Percentiles rank a stretch among this genome's conserved stretches.
Evolutionary conservation across 495 filamentous ascomycete species (phyloP).

Genomic region (Neurospora cerealis): DNA sequence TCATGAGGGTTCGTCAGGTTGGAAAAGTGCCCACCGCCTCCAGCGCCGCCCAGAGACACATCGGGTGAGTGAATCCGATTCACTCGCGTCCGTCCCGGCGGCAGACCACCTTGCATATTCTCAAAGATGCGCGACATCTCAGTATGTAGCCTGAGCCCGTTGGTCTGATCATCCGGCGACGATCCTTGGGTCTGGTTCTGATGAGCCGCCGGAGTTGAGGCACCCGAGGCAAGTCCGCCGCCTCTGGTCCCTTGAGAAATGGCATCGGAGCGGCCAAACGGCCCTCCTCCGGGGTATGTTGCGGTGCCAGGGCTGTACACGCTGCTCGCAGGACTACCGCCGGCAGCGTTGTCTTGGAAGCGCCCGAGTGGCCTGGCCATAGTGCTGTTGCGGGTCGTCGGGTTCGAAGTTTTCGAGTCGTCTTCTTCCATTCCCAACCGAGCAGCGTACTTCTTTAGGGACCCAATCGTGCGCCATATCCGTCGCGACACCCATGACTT

Average conservation of each 20-base stretch:
- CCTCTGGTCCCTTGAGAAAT: background rate
- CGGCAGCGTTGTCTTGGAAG: background rate
- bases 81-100: slow-evolving; percentile 18
- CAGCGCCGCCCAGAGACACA: background rate
- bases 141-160: slow-evolving; percentile 31
- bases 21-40: background rate
- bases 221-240: background rate
- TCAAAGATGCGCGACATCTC: slow-evolving; percentile 40
- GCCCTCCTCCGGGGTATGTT: background rate
- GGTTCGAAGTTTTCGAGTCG: background rate
- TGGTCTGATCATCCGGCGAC: slow-evolving; percentile 16
- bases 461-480: slow-evolving; percentile 72
- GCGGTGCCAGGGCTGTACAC: background rate
- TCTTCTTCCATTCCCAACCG: slow-evolving; percentile 57
- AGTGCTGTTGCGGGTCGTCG: background rate
- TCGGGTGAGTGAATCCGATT: slow-evolving; percentile 7
- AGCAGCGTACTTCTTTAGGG: slow-evolving; percentile 69
- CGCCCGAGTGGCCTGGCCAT: background rate
- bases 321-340: background rate
- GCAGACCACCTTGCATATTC: background rate
- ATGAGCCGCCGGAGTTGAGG: slow-evolving; percentile 2
- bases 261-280: background rate
- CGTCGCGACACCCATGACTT: slow-evolving; percentile 69
- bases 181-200: background rate
- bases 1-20: background rate